phyloP scores from a whole-genome alignment of 1,284 basidiomycete genomes.

The Malassezia obtusa region DNA sequence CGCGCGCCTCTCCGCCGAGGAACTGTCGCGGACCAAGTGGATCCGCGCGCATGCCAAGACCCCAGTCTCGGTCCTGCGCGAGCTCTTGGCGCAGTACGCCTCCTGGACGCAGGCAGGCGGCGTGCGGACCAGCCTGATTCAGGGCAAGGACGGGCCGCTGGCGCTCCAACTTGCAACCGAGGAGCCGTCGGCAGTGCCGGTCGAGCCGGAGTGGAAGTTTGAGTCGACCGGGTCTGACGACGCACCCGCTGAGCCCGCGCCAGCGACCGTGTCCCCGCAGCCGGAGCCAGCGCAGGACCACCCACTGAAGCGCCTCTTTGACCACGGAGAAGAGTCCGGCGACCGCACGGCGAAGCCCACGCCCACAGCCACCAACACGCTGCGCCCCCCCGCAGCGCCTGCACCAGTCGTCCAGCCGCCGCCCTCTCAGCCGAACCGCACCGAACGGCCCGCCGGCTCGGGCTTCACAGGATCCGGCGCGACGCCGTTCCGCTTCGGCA shows the following conservation, averaged over 20 bases:
- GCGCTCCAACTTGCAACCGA: not conserved
- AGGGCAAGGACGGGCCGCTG: not conserved
- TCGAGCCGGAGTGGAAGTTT: slow-evolving; percentile 14
- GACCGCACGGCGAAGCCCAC: not conserved
- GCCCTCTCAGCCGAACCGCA: not conserved
- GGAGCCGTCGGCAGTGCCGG: not conserved
- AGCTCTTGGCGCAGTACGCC: slow-evolving; percentile 67
- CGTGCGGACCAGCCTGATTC: slow-evolving; percentile 62
- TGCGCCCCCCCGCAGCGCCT: not conserved
- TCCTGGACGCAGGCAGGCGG: slow-evolving; percentile 70
- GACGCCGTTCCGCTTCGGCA: slow-evolving; percentile 42
- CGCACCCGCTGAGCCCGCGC: not conserved
- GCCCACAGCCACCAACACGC: not conserved
- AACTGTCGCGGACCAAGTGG: slow-evolving; percentile 83
- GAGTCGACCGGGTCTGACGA: not conserved
- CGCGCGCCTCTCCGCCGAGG: slow-evolving; percentile 78
- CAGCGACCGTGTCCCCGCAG: not conserved
- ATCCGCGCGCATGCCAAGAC: slow-evolving; percentile 68
- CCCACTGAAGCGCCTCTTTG: slow-evolving; percentile 8
- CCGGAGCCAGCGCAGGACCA: slow-evolving; percentile 8
- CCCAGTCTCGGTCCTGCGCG: slow-evolving; percentile 59
- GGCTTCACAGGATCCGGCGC: slow-evolving; percentile 33
- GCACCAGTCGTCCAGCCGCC: not conserved
- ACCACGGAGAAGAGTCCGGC: not conserved
- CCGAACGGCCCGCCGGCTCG: slow-evolving; percentile 1